A percentile compares a stretch with the other conserved stretches of the same genome.
These are phyloP conservation scores for Aspergillus fijiensis DNA, from an alignment of 2,329 filamentous ascomycete species.

Conservation along the genomic window DNA sequence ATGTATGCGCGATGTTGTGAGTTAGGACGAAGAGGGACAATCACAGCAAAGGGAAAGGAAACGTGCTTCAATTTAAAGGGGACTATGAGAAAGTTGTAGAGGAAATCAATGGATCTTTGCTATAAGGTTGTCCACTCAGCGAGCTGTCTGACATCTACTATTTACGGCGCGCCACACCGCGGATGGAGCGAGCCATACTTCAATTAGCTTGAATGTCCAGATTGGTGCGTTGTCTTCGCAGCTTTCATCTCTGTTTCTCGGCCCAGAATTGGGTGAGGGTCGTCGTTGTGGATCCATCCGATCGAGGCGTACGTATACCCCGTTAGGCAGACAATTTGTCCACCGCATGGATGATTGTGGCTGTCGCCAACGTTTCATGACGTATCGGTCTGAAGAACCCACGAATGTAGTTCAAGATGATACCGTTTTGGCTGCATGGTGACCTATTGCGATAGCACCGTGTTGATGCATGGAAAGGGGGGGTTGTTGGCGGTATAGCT, in stretches of 20 bases:
- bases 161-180: too few species aligned
- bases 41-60: background rate
- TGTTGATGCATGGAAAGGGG: too few species aligned
- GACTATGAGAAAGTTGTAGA: background rate
- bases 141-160: background rate
- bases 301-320: conserved; percentile 7
- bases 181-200: conserved; percentile 6
- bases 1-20: background rate
- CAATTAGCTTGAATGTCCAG: conserved; percentile 1
- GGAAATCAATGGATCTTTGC: background rate
- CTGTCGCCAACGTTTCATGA: background rate
- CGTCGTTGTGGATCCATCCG: conserved; percentile 4
- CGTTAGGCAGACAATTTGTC: conserved; percentile 4
- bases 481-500: too few species aligned
- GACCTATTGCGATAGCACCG: too few species aligned
- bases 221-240: background rate
- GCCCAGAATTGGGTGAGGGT: conserved; percentile 3
- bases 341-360: background rate
- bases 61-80: background rate
- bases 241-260: background rate
- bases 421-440: too few species aligned
- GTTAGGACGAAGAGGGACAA: background rate
- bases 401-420: too few species aligned
- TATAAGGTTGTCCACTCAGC: conserved; percentile 4
- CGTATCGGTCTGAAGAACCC: background rate